phyloP scores from a whole-genome alignment of 805 yeast species.

The Myxozyma nipponensis region DNA sequence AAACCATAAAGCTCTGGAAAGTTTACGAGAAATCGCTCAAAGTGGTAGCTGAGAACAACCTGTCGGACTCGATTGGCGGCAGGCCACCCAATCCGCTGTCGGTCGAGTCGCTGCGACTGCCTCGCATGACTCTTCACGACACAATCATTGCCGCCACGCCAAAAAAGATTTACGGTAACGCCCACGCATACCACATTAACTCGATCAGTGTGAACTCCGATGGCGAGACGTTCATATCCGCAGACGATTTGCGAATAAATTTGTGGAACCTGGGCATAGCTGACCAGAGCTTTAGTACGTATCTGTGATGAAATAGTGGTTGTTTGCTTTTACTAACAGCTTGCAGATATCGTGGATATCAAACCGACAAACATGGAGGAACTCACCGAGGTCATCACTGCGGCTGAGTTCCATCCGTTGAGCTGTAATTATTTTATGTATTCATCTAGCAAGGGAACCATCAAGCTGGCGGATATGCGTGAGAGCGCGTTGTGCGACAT shows the following conservation, averaged over 20 bases:
- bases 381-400: conserved; percentile 93
- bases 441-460: conserved; percentile 91
- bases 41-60: conserved; percentile 87
- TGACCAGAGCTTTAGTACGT: conserved; percentile 74
- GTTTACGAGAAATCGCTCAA: conserved; percentile 86
- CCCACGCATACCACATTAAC: conserved; percentile 97
- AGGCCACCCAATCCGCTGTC: conserved; percentile 25
- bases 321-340: background rate
- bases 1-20: conserved; percentile 98
- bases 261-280: conserved; percentile 93
- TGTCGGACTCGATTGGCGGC: conserved; percentile 45
- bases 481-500: conserved; percentile 89
- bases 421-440: conserved; percentile 93
- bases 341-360: conserved; percentile 77
- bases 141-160: conserved; percentile 94
- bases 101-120: conserved; percentile 58
- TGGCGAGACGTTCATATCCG: conserved; percentile 88
- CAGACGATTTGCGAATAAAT: conserved; percentile 93
- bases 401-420: conserved; percentile 92
- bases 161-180: conserved; percentile 84
- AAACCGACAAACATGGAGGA: conserved; percentile 99
- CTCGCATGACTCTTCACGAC: conserved; percentile 89
- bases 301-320: background rate
- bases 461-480: conserved; percentile 95
- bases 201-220: conserved; percentile 92